phyloP scores from a whole-genome alignment of 2,329 filamentous ascomycete genomes.

The Bipolaris sorokiniana region DNA sequence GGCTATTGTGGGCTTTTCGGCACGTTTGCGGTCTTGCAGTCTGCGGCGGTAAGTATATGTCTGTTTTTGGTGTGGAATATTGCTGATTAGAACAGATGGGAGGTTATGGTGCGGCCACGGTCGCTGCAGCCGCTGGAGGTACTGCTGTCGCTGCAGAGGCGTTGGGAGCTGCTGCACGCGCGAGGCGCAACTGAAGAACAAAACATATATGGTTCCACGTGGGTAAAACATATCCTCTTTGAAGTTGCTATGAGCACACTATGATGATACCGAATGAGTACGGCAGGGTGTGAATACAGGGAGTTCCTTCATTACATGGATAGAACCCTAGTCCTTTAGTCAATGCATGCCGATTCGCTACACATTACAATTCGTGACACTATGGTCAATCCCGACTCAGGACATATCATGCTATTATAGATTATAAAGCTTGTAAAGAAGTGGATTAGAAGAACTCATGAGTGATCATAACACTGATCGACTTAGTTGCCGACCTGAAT shows the following conservation, averaged over 20 bases:
- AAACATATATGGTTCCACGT: not conserved
- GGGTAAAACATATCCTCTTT: not conserved
- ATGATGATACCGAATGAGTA: no score
- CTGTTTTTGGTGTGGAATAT: not conserved
- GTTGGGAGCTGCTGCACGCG: not conserved
- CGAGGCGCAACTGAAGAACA: not conserved
- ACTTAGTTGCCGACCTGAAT: slow-evolving; percentile 44
- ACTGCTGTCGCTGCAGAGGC: not conserved
- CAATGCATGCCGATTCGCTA: not conserved
- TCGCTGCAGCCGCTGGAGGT: not conserved
- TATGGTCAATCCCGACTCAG: not conserved
- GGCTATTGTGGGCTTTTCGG: not conserved
- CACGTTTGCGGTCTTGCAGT: not conserved
- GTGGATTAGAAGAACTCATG: not conserved
- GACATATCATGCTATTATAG: slow-evolving; percentile 1
- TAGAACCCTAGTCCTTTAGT: no score
- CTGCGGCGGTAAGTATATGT: not conserved
- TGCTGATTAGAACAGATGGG: not conserved
- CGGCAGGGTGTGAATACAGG: not conserved
- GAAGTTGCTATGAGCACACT: no score
- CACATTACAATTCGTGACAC: not conserved
- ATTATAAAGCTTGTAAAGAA: not conserved
- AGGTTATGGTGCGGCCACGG: not conserved
- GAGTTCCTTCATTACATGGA: not conserved
- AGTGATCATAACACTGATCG: not conserved